Conservation (phyloP, 108 stramenopile species). For the Cyclotella choctawhatcheeana region DNA sequence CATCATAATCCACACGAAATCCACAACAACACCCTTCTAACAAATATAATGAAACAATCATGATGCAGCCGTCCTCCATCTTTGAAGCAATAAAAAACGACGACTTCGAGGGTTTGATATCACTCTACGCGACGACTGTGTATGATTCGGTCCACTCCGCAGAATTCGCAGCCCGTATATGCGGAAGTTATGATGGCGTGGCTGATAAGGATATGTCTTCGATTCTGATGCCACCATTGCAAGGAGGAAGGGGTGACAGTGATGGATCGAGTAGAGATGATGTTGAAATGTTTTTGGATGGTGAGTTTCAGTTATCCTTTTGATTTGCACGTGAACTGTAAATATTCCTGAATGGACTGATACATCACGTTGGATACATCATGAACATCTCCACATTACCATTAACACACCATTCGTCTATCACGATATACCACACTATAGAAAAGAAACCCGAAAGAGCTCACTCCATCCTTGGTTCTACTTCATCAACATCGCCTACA, state of each 20-base stretch:
- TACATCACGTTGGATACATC: too few species aligned
- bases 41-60: neutral
- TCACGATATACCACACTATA: slow-evolving; percentile 1
- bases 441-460: slow-evolving; percentile 41
- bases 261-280: neutral
- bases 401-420: neutral
- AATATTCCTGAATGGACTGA: too few species aligned
- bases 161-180: slow-evolving; percentile 23
- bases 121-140: slow-evolving; percentile 58
- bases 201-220: neutral
- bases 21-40: neutral
- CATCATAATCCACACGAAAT: too few species aligned
- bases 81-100: slow-evolving; percentile 62
- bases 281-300: slow-evolving; percentile 23
- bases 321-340: too few species aligned
- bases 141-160: slow-evolving; percentile 36
- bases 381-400: too few species aligned
- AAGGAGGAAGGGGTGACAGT: neutral
- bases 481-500: neutral
- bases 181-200: slow-evolving; percentile 4
- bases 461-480: neutral
- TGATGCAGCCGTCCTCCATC: slow-evolving; percentile 25
- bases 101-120: slow-evolving; percentile 60
- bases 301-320: slow-evolving; percentile 19
- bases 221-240: neutral